Evolutionary conservation across 495 filamentous ascomycete genomes (phyloP).

Genomic region (Trichoderma orchidacearum): DNA sequence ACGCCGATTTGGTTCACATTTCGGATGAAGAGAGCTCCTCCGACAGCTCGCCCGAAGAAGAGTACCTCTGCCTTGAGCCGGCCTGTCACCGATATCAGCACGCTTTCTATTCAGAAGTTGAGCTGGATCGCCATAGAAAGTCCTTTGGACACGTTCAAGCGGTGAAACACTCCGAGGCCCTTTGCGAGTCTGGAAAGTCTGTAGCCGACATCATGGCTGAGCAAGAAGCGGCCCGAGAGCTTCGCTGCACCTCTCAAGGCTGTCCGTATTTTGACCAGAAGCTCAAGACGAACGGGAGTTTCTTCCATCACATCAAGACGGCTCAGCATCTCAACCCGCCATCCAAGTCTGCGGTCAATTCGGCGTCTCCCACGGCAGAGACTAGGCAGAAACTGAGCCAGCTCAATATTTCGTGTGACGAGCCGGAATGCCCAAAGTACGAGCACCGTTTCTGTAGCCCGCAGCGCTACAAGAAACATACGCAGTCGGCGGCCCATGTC

Average conservation of each 20-base stretch:
- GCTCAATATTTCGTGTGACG: not conserved
- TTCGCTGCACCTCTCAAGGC: not conserved
- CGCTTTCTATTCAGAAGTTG: not conserved
- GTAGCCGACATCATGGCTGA: not conserved
- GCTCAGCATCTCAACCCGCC: not conserved
- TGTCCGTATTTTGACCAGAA: not conserved
- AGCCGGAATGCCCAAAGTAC: not conserved
- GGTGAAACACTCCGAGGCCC: not conserved
- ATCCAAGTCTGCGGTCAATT: not conserved
- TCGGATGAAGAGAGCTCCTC: not conserved
- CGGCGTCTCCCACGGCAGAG: not conserved
- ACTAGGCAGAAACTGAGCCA: not conserved
- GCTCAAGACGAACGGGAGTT: not conserved
- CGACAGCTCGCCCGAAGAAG: not conserved
- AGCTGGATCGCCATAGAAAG: not conserved
- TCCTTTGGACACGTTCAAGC: not conserved
- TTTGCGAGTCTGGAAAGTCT: not conserved
- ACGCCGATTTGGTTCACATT: not conserved
- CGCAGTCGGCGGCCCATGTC: not conserved
- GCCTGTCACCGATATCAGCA: not conserved
- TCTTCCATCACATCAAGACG: not conserved
- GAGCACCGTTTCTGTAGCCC: not conserved
- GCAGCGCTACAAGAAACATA: not conserved
- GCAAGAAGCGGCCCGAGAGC: not conserved
- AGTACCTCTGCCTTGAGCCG: not conserved